Evolutionary conservation across 192 early-diverging fungal genomes (phyloP).

Genomic region (Glomus cerebriforme): DNA sequence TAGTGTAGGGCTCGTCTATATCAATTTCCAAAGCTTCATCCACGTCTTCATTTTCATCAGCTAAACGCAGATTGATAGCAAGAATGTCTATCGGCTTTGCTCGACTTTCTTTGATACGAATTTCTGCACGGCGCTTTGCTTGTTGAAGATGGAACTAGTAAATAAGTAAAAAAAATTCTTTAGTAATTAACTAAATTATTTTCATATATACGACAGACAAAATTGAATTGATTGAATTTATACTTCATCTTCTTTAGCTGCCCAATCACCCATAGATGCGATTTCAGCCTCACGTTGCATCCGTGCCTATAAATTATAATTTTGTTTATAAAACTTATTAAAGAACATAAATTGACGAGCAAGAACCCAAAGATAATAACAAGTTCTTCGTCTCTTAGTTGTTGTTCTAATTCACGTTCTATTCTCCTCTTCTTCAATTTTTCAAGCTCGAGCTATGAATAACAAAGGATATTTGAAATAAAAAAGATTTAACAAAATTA

Average conservation of each 20-base stretch:
- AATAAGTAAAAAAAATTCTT: not conserved
- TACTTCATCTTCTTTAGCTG: constrained; percentile 83
- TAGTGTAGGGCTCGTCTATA: constrained; percentile 83
- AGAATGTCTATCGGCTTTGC: constrained; percentile 92
- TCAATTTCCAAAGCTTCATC: constrained; percentile 80
- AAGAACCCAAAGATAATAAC: constrained; percentile 37
- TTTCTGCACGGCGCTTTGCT: constrained; percentile 88
- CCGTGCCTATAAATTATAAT: not conserved
- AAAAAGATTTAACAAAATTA: not conserved
- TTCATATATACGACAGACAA: not conserved
- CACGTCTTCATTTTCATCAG: constrained; percentile 71
- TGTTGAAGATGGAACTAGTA: constrained; percentile 83
- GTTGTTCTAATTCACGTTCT: constrained; percentile 80
- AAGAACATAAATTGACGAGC: not conserved
- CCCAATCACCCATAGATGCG: constrained; percentile 94
- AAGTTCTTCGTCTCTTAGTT: constrained; percentile 80
- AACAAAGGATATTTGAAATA: not conserved
- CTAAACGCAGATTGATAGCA: constrained; percentile 84
- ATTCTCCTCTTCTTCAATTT: constrained; percentile 78
- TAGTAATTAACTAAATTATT: not conserved
- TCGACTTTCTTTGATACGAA: constrained; percentile 83
- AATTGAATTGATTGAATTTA: not conserved
- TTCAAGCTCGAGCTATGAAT: constrained; percentile 66
- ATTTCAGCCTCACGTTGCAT: constrained; percentile 83
- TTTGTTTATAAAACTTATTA: not conserved